Percentiles rank a stretch among this genome's conserved stretches.
Conservation (phyloP, 345 rosid genomes). For the Anastatica hierochuntica region DNA sequence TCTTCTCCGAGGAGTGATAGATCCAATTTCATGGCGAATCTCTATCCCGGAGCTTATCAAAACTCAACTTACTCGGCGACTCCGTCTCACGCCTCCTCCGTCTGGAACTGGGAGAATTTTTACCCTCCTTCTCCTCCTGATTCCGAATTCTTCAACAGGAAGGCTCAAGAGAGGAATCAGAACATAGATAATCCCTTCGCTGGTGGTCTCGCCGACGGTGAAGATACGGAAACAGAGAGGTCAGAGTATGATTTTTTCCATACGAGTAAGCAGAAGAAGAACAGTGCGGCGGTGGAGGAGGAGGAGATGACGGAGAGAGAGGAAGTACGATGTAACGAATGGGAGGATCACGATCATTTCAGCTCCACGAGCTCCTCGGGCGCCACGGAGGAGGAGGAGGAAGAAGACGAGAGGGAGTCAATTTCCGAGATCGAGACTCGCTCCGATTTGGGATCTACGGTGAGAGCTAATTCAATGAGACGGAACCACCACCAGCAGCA, state of each 20-base stretch:
- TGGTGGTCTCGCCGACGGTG: slow-evolving; percentile 17
- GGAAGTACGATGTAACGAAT: slow-evolving; percentile 95
- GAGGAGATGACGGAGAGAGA: slow-evolving; percentile 70
- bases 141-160: slow-evolving; percentile 67
- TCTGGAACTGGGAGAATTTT: slow-evolving; percentile 97
- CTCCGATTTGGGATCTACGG: slow-evolving; percentile 50
- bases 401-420: slow-evolving; percentile 39
- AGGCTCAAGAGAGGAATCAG: slow-evolving; percentile 28
- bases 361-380: slow-evolving; percentile 53
- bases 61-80: slow-evolving; percentile 58
- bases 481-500: slow-evolving; percentile 11
- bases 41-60: slow-evolving; percentile 64
- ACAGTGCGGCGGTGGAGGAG: slow-evolving; percentile 22
- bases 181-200: slow-evolving; percentile 10
- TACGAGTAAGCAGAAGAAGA: slow-evolving; percentile 13
- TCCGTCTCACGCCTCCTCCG: slow-evolving; percentile 86
- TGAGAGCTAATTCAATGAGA: slow-evolving; percentile 26
- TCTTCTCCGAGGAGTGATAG: slow-evolving; percentile 51
- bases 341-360: slow-evolving; percentile 79
- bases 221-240: slow-evolving; percentile 40
- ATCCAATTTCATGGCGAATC: slow-evolving; percentile 37
- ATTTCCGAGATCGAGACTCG: slow-evolving; percentile 66
- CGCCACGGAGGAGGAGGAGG: slow-evolving; percentile 16
- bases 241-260: slow-evolving; percentile 64
- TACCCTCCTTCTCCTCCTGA: slow-evolving; percentile 94